Evolutionary conservation across 148 eudicot species (phyloP).

Genomic region (Silene uniflora): DNA sequence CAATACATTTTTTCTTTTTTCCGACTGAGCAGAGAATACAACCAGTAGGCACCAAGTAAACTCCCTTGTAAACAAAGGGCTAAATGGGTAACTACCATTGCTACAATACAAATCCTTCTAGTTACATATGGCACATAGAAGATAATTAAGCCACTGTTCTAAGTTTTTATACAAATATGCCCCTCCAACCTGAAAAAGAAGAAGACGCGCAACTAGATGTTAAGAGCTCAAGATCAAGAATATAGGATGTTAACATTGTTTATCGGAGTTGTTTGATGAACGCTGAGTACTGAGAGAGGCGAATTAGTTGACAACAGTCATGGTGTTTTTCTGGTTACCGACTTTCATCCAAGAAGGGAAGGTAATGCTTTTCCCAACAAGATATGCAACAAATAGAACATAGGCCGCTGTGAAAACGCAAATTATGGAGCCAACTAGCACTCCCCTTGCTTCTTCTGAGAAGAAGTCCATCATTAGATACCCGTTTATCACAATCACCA

Average conservation of each 20-base stretch:
- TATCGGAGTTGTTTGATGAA: neutral
- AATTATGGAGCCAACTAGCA: conserved; percentile 30
- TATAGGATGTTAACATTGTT: neutral
- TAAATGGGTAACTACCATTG: conserved; percentile 4
- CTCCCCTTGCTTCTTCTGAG: conserved; percentile 34
- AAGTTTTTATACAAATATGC: conserved; percentile 26
- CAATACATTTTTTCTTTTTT: neutral
- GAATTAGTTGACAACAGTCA: conserved; percentile 21
- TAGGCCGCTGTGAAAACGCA: conserved; percentile 32
- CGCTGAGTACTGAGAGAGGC: neutral
- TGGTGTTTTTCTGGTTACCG: conserved; percentile 16
- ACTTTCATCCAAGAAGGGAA: conserved; percentile 31
- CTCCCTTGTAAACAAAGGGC: conserved; percentile 5
- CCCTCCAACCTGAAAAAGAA: neutral
- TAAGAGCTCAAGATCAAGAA: neutral
- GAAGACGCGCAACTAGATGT: neutral
- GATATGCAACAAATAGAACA: conserved; percentile 36
- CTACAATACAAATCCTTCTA: conserved; percentile 13
- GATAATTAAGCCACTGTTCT: conserved; percentile 9
- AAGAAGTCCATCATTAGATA: conserved; percentile 44
- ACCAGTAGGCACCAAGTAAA: neutral
- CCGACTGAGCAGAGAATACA: conserved; percentile 3
- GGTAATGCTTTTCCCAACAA: conserved; percentile 33
- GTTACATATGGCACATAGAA: conserved; percentile 21
- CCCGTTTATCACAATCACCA: conserved; percentile 46